Evolutionary conservation across 108 stramenopile genomes (phyloP), one percentile per base, ranked within the genome.

Genomic region (Skeletonema marinoi): DNA sequence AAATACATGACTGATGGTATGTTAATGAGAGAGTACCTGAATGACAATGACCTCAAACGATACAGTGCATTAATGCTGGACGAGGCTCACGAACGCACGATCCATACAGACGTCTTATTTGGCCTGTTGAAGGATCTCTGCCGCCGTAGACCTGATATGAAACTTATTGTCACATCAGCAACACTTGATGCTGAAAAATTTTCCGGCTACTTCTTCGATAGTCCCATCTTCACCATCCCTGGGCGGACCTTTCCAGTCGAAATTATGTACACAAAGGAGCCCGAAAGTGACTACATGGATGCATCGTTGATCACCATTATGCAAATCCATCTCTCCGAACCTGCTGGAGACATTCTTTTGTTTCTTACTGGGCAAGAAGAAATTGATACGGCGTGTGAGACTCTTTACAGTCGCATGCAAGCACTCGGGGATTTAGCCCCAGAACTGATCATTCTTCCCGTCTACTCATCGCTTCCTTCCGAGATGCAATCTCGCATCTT

Each of bases 1-100:
- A 99, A 99, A 88, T 99, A 98, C 89, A 98, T 98, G 98, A 99
- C 99, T 13, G 99, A 99, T 86, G 99, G 98, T 58, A 98, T 98
- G 96, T 80, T 99, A 13, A 96, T 99, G 98, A 90, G 98, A 96
- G 91, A 94, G 76, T 95, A 97, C 68, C 84, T 96, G 30, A 93
- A 92, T 21, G 97, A 97, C 78, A 92, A 93, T 73, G 94, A 95
- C 78, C 83, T 98, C 59, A 87, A 83, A 35, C 87, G 96, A 42
- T 98, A 98, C 69, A 66, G 85, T 9, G 95, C 91, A 6, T 84
- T 98, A 14, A 98, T 98, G 93, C 73, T 98, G 65, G 98, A 98
- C 71, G 98, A 98, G 75, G 99, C 99, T 8, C 99, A 99, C 85
- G 99, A 99, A 81, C 89, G 99, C n/a, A 98, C 97, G 4, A 95